Percentiles rank a stretch among this genome's conserved stretches.
These are phyloP conservation scores for Leccinum variicolor DNA, from an alignment of 768 basidiomycete genomes.

Conservation along the genomic window DNA sequence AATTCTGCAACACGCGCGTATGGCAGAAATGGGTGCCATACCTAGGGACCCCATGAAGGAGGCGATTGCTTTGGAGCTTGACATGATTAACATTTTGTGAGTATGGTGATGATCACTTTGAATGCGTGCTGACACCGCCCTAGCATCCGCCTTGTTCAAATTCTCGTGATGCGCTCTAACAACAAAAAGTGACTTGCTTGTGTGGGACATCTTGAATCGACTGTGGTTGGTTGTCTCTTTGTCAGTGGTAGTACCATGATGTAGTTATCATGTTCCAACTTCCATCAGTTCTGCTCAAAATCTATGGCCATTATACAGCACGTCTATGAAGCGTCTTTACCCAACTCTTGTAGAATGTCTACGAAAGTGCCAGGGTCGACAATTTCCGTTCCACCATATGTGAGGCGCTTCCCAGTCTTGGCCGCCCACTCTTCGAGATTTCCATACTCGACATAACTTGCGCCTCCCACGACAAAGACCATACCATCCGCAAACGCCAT, in stretches of 20 bases:
- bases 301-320: constrained; percentile 40
- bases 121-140: constrained; percentile 10
- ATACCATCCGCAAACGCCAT: constrained; percentile 88
- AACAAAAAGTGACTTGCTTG: constrained; percentile 48
- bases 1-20: constrained; percentile 70
- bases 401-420: constrained; percentile 78
- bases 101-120: constrained; percentile 20
- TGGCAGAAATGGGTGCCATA: constrained; percentile 66
- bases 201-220: background rate
- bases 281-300: background rate
- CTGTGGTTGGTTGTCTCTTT: background rate
- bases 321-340: constrained; percentile 38
- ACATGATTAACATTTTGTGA: constrained; percentile 89
- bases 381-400: constrained; percentile 96
- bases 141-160: constrained; percentile 79
- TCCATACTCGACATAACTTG: constrained; percentile 95
- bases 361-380: constrained; percentile 87
- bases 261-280: background rate
- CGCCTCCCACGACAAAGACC: constrained; percentile 95
- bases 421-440: constrained; percentile 93
- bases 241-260: constrained; percentile 13
- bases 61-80: constrained; percentile 74
- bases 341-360: constrained; percentile 60
- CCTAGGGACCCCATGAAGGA: constrained; percentile 75
- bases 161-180: constrained; percentile 62